phyloP scores from a whole-genome alignment of 2,329 filamentous ascomycete genomes.

The Fusarium clavum region DNA sequence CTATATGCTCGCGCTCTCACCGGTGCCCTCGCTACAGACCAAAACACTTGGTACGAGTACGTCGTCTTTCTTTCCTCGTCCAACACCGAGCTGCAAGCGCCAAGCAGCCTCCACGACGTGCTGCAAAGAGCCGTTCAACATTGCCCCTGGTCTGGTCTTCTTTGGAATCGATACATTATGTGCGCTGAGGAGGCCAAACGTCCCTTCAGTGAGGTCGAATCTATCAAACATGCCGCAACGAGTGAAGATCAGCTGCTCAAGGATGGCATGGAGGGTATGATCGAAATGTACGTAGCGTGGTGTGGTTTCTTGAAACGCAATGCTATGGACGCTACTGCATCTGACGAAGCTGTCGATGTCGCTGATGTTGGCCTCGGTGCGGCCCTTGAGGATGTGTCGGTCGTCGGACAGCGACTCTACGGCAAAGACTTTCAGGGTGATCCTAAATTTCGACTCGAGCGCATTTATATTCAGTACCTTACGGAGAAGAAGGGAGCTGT shows the following conservation, averaged over 20 bases:
- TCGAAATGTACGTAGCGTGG: constrained; percentile 94
- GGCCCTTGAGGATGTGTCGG: constrained; percentile 85
- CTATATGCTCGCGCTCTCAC: constrained; percentile 83
- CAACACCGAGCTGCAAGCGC: constrained; percentile 52
- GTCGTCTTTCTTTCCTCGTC: constrained; percentile 76
- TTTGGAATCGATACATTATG: constrained; percentile 92
- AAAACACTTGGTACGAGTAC: constrained; percentile 85
- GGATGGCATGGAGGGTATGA: constrained; percentile 85
- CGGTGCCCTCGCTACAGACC: constrained; percentile 76
- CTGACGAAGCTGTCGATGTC: constrained; percentile 86
- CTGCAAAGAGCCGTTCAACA: constrained; percentile 86
- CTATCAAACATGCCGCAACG: constrained; percentile 92
- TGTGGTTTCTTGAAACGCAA: constrained; percentile 91
- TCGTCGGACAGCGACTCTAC: constrained; percentile 80
- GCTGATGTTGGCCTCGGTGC: constrained; percentile 90
- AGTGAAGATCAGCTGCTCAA: constrained; percentile 86
- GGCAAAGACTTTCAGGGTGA: constrained; percentile 84
- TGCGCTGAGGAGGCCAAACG: constrained; percentile 82
- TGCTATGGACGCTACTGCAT: constrained; percentile 78
- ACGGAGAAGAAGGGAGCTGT: constrained; percentile 85
- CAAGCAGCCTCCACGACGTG: constrained; percentile 70
- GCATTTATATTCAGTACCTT: constrained; percentile 91
- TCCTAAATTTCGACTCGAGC: constrained; percentile 86
- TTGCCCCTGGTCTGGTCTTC: constrained; percentile 89
- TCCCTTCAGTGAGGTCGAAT: constrained; percentile 83